These are phyloP conservation scores for Volvox carteri DNA, from an alignment of 163 green algal species.

Conservation along the genomic window DNA sequence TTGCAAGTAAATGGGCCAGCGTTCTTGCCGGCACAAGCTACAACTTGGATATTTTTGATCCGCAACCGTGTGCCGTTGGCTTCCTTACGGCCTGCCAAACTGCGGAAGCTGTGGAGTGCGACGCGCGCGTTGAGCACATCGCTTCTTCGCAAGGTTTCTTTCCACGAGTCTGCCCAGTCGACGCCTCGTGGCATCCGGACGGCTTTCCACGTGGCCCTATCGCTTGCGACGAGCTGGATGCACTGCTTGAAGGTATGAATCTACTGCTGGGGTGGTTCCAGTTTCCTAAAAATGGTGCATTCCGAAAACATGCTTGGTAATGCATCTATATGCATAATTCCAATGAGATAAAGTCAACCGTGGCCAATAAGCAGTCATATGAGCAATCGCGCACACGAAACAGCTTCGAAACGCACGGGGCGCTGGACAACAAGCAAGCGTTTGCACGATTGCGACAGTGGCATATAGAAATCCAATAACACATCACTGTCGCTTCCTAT, in stretches of 20 bases:
- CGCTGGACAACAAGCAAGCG: too few relatives aligned
- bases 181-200: background rate
- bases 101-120: background rate
- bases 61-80: slow-evolving; percentile 9
- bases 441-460: too few relatives aligned
- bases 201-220: background rate
- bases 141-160: background rate
- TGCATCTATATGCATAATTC: background rate
- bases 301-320: background rate
- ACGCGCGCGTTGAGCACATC: background rate
- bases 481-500: too few relatives aligned
- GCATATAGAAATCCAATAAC: too few relatives aligned
- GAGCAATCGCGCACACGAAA: too few relatives aligned
- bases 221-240: background rate
- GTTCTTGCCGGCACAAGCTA: background rate
- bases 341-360: background rate
- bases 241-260: background rate
- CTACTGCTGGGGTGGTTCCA: background rate
- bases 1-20: background rate
- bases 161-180: too few relatives aligned
- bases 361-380: background rate
- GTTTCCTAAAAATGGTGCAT: background rate
- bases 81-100: background rate
- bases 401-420: too few relatives aligned
- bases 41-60: background rate